Evolutionary conservation across 306 rosid species (phyloP), one percentile per base, ranked within the genome.

Genomic region (Cyamopsis tetragonoloba): DNA sequence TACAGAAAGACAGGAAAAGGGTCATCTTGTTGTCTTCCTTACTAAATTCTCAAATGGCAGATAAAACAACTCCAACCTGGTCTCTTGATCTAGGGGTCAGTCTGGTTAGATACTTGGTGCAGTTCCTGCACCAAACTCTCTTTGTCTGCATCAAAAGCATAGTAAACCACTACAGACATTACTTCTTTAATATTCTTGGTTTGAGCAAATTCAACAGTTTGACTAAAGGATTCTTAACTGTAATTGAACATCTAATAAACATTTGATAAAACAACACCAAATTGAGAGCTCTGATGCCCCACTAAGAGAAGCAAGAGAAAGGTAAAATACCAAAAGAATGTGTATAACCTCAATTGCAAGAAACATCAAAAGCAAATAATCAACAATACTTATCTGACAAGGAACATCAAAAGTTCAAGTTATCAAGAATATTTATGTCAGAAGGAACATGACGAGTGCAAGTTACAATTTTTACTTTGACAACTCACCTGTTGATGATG

Each of bases 91-190:
- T 87, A 89, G 80, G 88, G 89, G 88, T 84, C 88, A 93, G 66
- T 89, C 89, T 87, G 91, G 85, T 93, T 88, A 90, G 77, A 67
- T 74, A 78, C 83, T 86, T 84, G 95, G 97, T 89, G 95, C 97
- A 83, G 84, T 77, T 85, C 83, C 87, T 82, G 89, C 91, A 88
- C 95, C 86, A 79, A 78, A 83, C 75, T 86, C 85, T 82, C 86
- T 78, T 85, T 80, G 84, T 89, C 99, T 93, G 99, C 99, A 95
- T 83, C 90, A 85, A 85, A 88, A 95, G 90, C 92, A 95, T 81
- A 80, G 86, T 67, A 80, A 80, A 90, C 85, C 84, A 87, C 97
- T 71, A 55, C 57, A 80, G 66, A 64, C 54, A 83, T 90, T 76
- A 84, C 75, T 84, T 66, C 85, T 72, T 65, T 81, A 66, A 72